Conservation (phyloP, 2,329 filamentous ascomycete genomes). For the Didymosphaeria variabile region DNA sequence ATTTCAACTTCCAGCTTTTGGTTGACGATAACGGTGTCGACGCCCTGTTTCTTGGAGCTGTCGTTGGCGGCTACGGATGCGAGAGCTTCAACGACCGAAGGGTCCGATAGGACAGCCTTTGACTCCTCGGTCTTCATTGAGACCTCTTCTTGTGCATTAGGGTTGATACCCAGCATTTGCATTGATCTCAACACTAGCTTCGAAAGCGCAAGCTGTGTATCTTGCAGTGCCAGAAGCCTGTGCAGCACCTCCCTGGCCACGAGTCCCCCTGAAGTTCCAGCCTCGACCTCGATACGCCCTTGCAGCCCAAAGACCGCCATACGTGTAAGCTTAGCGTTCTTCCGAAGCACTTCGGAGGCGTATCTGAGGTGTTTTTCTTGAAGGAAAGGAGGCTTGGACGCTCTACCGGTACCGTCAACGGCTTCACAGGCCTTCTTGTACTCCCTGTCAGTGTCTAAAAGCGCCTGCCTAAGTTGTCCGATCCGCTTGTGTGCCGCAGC, state of each 20-base stretch:
- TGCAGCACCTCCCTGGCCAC: slow-evolving; percentile 34
- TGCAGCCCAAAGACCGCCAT: slow-evolving; percentile 41
- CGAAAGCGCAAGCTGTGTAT: slow-evolving; percentile 41
- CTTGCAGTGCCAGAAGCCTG: slow-evolving; percentile 37
- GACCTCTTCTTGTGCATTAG: slow-evolving; percentile 21
- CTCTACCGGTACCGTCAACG: slow-evolving; percentile 17
- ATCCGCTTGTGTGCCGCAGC: background rate
- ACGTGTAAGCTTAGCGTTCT: slow-evolving; percentile 39
- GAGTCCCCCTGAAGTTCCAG: slow-evolving; percentile 21
- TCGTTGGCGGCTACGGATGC: background rate
- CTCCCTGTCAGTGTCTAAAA: slow-evolving; percentile 16
- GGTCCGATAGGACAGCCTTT: background rate
- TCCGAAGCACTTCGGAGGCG: slow-evolving; percentile 34
- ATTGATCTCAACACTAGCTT: slow-evolving; percentile 37
- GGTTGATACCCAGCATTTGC: slow-evolving; percentile 30
- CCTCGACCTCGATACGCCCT: slow-evolving; percentile 35
- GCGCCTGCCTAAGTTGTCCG: slow-evolving; percentile 5
- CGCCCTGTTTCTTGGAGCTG: slow-evolving; percentile 19
- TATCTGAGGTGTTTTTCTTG: slow-evolving; percentile 35
- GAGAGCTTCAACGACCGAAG: slow-evolving; percentile 1
- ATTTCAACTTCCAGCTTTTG: slow-evolving; percentile 39
- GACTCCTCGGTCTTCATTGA: background rate
- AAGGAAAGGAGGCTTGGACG: slow-evolving; percentile 17
- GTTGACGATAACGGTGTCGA: slow-evolving; percentile 25
- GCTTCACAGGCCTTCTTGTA: slow-evolving; percentile 16